Conservation (phyloP, 2,329 filamentous ascomycete species). For the Mariannaea elegans region DNA sequence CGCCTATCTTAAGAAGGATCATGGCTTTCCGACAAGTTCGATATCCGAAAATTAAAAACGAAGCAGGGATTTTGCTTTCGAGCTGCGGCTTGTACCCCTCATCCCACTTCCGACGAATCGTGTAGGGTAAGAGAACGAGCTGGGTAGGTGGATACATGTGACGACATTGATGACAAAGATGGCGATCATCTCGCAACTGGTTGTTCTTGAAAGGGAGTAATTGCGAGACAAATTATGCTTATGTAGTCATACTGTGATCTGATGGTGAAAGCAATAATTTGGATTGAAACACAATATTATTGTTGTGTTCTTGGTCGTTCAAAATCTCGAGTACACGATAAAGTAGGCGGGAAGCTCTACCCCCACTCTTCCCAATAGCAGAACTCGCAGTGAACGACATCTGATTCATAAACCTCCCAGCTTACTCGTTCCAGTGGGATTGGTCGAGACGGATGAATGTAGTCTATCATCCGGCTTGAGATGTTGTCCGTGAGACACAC, state of each 20-base stretch:
- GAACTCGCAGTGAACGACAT: too few relatives aligned
- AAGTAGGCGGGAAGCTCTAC: too few relatives aligned
- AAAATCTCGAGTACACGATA: too few relatives aligned
- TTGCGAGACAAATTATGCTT: not conserved
- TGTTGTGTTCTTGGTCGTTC: not conserved
- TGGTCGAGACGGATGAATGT: not conserved
- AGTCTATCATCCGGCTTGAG: too few relatives aligned
- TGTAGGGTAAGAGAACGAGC: not conserved
- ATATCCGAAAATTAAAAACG: not conserved
- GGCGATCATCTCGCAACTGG: not conserved
- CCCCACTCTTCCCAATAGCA: too few relatives aligned
- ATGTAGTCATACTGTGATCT: too few relatives aligned
- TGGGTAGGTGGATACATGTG: not conserved
- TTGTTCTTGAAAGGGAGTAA: not conserved
- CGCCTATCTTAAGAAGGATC: slow-evolving; percentile 11
- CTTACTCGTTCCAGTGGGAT: too few relatives aligned
- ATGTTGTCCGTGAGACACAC: too few relatives aligned
- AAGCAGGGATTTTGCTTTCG: slow-evolving; percentile 7
- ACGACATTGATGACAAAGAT: slow-evolving; percentile 17
- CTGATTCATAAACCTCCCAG: too few relatives aligned
- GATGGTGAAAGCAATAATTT: too few relatives aligned
- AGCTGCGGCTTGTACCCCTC: slow-evolving; percentile 4
- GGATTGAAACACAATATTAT: not conserved
- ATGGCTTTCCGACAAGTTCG: not conserved
- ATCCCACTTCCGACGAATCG: slow-evolving; percentile 13